Evolutionary conservation across 148 eudicot genomes (phyloP).

Genomic region (Talinum fruticosum): DNA sequence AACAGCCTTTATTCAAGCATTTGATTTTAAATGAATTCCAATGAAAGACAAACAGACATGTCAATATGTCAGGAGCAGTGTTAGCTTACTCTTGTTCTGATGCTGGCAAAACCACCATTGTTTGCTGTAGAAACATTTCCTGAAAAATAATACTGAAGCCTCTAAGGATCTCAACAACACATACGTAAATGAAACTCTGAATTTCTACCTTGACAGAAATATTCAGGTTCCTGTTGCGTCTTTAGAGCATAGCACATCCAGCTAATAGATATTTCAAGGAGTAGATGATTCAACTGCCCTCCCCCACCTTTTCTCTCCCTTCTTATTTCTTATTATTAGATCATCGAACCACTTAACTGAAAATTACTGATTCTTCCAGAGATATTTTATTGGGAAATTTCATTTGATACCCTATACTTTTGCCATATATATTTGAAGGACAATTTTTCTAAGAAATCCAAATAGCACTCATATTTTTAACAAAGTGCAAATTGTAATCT

Average conservation of each 20-base stretch:
- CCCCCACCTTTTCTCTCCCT: no score
- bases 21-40: background rate
- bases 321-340: no score
- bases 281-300: background rate
- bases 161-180: conserved; percentile 5
- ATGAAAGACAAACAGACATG: background rate
- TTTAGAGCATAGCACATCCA: background rate
- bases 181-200: background rate
- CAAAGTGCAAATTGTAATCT: no score
- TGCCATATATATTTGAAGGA: no score
- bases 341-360: no score
- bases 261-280: background rate
- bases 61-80: background rate
- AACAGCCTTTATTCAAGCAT: no score
- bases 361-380: no score
- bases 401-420: no score
- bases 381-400: background rate
- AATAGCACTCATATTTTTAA: no score
- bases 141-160: conserved; percentile 21
- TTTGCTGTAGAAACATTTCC: conserved; percentile 89
- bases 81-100: conserved; percentile 69
- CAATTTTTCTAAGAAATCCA: no score
- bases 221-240: background rate
- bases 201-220: background rate
- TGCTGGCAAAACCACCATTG: conserved; percentile 91